Conservation (phyloP, 257 asterid genomes). For the Sherardia arvensis region DNA sequence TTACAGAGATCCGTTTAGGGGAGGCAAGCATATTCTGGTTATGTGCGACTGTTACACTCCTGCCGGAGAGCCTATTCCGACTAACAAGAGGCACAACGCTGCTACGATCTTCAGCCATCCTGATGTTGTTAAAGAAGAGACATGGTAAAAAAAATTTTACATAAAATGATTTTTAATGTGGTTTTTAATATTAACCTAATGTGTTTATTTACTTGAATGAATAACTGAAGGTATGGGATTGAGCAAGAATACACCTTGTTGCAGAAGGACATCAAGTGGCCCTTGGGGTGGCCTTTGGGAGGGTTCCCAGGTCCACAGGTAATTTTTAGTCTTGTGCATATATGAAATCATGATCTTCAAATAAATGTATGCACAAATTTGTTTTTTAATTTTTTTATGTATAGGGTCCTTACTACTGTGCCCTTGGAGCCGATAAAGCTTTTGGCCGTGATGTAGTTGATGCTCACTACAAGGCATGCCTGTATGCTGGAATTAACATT, state of each 20-base stretch:
- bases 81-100: conserved; percentile 66
- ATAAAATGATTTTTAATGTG: not conserved
- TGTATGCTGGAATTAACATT: conserved; percentile 73
- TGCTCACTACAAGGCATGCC: conserved; percentile 79
- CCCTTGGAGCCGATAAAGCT: conserved; percentile 81
- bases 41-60: conserved; percentile 94
- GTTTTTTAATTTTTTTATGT: not conserved
- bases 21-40: conserved; percentile 75
- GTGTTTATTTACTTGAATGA: not conserved
- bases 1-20: conserved; percentile 83
- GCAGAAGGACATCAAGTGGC: conserved; percentile 77
- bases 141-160: conserved; percentile 41
- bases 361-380: not conserved
- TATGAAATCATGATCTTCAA: not conserved
- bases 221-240: conserved; percentile 65
- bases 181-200: no score
- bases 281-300: conserved; percentile 88
- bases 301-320: conserved; percentile 99
- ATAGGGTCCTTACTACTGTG: conserved; percentile 89
- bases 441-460: conserved; percentile 83
- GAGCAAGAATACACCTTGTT: conserved; percentile 92
- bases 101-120: conserved; percentile 74
- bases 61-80: conserved; percentile 83
- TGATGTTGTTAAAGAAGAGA: conserved; percentile 55
- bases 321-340: not conserved